These are phyloP conservation scores for Allantophomopsis lycopodina DNA, from an alignment of 2,329 filamentous ascomycete genomes.

Conservation along the genomic window DNA sequence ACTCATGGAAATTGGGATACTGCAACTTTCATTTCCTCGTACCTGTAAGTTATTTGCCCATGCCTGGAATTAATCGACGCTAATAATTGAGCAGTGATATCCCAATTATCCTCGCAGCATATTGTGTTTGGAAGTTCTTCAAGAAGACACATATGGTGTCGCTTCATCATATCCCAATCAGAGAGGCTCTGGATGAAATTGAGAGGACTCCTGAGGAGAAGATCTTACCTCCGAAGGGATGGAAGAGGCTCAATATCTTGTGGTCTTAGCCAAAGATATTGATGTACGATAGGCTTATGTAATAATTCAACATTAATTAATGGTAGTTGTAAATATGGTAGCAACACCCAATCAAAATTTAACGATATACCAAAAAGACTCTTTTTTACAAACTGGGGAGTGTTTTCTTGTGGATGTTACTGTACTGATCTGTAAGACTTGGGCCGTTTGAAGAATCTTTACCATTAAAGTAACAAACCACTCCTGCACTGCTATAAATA, in stretches of 20 bases:
- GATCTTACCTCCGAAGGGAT: slow-evolving; percentile 12
- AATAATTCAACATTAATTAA: no score
- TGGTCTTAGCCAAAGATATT: slow-evolving; percentile 14
- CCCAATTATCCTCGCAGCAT: slow-evolving; percentile 25
- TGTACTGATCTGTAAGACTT: no score
- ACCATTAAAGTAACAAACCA: no score
- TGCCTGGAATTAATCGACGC: not conserved
- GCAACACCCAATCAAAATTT: no score
- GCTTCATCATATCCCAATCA: slow-evolving; percentile 22
- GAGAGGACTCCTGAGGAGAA: slow-evolving; percentile 20
- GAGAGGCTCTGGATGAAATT: slow-evolving; percentile 21
- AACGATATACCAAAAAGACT: no score
- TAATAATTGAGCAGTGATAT: slow-evolving; percentile 19
- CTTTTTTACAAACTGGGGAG: no score
- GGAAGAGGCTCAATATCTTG: slow-evolving; percentile 19
- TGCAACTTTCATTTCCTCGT: slow-evolving; percentile 44
- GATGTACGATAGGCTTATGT: no score
- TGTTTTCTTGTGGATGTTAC: no score
- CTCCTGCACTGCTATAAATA: no score
- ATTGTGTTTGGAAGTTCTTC: slow-evolving; percentile 36
- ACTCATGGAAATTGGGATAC: slow-evolving; percentile 43
- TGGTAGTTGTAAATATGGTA: no score
- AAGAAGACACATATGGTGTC: slow-evolving; percentile 29
- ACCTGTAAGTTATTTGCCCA: slow-evolving; percentile 32
- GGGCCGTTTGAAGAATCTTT: no score